Evolutionary conservation across 208 protist species (phyloP).

Genomic region (Leishmania amazonensis): DNA sequence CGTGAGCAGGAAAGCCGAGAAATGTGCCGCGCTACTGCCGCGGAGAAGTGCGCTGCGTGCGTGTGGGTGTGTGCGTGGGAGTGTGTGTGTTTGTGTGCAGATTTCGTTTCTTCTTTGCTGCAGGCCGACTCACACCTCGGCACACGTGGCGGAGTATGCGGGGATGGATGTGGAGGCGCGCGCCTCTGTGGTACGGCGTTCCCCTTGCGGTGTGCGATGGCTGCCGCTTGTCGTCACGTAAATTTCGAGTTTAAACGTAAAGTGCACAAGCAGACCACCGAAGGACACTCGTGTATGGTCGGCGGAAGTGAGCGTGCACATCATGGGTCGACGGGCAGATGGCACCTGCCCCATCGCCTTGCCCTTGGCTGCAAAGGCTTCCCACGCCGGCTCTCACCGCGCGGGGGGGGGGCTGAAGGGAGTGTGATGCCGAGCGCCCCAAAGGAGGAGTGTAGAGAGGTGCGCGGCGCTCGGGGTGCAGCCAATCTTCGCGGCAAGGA

Average conservation of each 20-base stretch:
- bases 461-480: not conserved
- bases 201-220: not conserved
- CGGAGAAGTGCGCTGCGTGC: not conserved
- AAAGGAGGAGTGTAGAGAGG: not conserved
- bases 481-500: not conserved
- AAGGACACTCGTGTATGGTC: not conserved
- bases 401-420: not conserved
- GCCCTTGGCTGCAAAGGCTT: not conserved
- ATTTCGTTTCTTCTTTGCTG: not conserved
- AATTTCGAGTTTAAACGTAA: not conserved
- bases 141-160: not conserved
- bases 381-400: not conserved
- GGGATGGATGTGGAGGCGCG: not conserved
- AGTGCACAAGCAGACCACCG: not conserved
- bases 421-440: not conserved
- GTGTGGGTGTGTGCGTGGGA: not conserved
- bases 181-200: not conserved
- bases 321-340: not conserved
- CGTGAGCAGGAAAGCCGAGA: slow-evolving; percentile 3
- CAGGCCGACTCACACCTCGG: not conserved
- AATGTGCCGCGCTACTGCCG: not conserved
- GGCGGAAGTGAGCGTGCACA: not conserved
- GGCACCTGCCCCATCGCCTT: not conserved
- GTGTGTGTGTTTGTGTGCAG: not conserved
- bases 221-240: not conserved